Evolutionary conservation across 2,329 filamentous ascomycete species (phyloP), one percentile per base, ranked within the genome.

Genomic region (Xylariales sp.): DNA sequence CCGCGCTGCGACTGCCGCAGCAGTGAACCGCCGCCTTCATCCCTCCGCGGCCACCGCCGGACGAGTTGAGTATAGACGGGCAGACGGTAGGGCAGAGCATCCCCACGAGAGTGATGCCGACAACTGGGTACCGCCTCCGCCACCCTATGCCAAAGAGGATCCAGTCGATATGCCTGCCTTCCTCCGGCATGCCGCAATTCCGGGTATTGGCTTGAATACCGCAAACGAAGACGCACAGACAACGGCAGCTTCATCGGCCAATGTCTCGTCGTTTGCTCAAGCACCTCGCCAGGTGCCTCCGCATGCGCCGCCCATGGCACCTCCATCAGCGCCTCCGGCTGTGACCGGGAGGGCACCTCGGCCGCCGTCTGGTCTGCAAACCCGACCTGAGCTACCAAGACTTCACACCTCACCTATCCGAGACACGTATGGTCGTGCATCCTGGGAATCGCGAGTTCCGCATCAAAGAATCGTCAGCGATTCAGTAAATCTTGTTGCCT

Each of bases 61-160:
- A 2, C 71, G 65, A 28, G 71, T 81, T 33, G 66, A 82, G 51
- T 86, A 84, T 56, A 76, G 81, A 32, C 76, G 83, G 33, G 82
- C 84, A 11, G 82, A 87, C 60, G 81, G 82, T 5, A 73, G 82
- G 31, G 71, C 77, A 31, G 84, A 90, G 53, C 74, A 88, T 51
- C 87, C 87, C 4, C 86, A 93, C 59, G 87, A 93, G 61, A 91
- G 86, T 48, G 87, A 93, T 58, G 86, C 87, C 4, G 88, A 93
- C 54, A 88, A 90, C 52, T 94, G 88, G 88, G 84, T 89, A 4
- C 86, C 87, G 4, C 88, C 88, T 4, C 88, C 88, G 7, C 88
- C 88, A 3, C 86, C 86, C 1, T 94, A 94, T 53, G 78, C 81
- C 29, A 76, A 78, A 41, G 80, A 85, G 1, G 76, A 79, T 35